A percentile compares a stretch with the other conserved stretches of the same genome.
Conservation (phyloP, 495 filamentous ascomycete genomes). For the Penicillium diatomitis region DNA sequence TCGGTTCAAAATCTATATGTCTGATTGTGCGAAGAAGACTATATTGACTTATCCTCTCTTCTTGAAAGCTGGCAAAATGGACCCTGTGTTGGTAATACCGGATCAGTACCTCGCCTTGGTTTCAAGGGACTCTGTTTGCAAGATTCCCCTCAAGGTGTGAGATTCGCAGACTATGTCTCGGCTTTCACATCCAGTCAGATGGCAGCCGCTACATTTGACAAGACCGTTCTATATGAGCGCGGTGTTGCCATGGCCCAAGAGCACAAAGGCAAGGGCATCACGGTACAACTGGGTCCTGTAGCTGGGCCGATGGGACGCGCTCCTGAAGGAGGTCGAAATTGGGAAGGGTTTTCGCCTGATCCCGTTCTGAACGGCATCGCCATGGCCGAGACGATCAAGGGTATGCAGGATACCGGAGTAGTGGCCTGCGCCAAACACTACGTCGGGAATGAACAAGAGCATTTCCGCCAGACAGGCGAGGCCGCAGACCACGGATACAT, state of each 20-base stretch:
- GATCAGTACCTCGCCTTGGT: constrained; percentile 35
- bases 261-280: constrained; percentile 42
- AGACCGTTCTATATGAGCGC: constrained; percentile 49
- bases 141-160: constrained; percentile 46
- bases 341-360: constrained; percentile 65
- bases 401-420: constrained; percentile 45
- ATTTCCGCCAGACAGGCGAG: constrained; percentile 2
- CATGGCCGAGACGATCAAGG: constrained; percentile 43
- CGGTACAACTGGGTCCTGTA: constrained; percentile 36
- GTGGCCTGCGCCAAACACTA: constrained; percentile 53
- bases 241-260: constrained; percentile 57
- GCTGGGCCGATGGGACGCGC: constrained; percentile 24
- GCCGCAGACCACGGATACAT: background rate
- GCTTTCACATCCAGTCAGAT: constrained; percentile 47
- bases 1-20: background rate
- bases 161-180: constrained; percentile 38
- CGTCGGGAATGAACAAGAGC: constrained; percentile 49
- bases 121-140: constrained; percentile 45
- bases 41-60: background rate
- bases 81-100: constrained; percentile 66
- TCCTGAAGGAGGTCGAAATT: constrained; percentile 44
- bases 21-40: too few species aligned
- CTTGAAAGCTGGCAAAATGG: constrained; percentile 24
- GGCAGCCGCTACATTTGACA: constrained; percentile 60
- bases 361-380: constrained; percentile 50